Conservation (phyloP, 768 basidiomycete species). For the Hydnum rufescens region DNA sequence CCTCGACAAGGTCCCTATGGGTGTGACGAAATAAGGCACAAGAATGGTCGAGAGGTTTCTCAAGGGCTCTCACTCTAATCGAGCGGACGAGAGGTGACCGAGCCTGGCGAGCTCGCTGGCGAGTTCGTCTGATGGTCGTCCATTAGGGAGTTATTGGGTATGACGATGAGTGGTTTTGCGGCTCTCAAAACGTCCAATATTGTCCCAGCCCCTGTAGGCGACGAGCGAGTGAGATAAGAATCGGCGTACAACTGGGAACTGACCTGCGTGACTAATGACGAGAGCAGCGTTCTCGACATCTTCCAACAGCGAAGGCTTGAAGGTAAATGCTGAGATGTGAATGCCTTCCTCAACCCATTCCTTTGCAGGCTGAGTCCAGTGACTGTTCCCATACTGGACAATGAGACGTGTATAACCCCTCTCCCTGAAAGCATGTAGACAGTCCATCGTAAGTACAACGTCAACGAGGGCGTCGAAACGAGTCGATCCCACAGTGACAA, state of each 20-base stretch:
- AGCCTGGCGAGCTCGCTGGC: constrained; percentile 42
- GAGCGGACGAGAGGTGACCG: constrained; percentile 37
- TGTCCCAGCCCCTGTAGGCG: constrained; percentile 64
- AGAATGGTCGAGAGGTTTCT: not conserved
- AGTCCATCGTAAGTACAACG: constrained; percentile 33
- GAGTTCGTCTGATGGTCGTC: constrained; percentile 87
- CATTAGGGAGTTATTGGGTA: constrained; percentile 75
- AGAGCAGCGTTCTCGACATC: constrained; percentile 50
- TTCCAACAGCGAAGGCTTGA: constrained; percentile 49
- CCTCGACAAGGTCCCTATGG: constrained; percentile 23
- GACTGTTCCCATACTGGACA: constrained; percentile 63
- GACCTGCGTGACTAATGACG: constrained; percentile 89
- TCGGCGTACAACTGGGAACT: not conserved
- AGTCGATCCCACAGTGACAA: constrained; percentile 85
- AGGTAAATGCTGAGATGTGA: constrained; percentile 45
- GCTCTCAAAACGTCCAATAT: constrained; percentile 72
- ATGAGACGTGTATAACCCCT: constrained; percentile 41
- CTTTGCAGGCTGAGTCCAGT: constrained; percentile 7
- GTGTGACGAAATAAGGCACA: not conserved
- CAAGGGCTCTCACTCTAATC: constrained; percentile 40
- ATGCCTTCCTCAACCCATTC: constrained; percentile 23
- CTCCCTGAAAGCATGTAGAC: constrained; percentile 31
- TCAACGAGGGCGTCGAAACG: constrained; percentile 59
- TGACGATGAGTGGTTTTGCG: constrained; percentile 59
- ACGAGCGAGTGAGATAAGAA: not conserved